Conservation (phyloP, 1,284 basidiomycete species). For the Ganoderma sinense region DNA sequence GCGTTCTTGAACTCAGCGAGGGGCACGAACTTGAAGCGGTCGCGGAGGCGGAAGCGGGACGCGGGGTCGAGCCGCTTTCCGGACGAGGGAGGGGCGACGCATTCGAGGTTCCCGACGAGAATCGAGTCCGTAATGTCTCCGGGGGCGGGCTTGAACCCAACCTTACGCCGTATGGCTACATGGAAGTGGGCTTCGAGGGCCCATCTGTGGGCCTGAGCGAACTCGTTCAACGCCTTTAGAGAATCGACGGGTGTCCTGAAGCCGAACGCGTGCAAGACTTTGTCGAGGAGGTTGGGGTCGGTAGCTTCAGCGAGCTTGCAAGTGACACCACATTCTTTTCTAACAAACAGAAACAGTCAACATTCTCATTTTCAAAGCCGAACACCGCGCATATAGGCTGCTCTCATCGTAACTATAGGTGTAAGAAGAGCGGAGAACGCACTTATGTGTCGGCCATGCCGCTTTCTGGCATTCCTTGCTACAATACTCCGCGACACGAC, state of each 20-base stretch:
- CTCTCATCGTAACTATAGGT: not conserved
- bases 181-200: not conserved
- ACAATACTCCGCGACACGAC: conserved; percentile 2
- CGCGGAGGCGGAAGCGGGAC: not conserved
- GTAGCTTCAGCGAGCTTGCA: not conserved
- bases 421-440: not conserved
- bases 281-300: not conserved
- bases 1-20: not conserved
- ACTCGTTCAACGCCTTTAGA: not conserved
- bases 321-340: not conserved
- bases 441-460: conserved; percentile 6
- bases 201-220: not conserved
- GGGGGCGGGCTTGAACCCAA: not conserved
- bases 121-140: not conserved
- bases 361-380: not conserved
- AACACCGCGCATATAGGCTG: not conserved
- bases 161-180: not conserved
- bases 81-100: not conserved
- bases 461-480: conserved; percentile 13
- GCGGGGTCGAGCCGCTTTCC: not conserved
- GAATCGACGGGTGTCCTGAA: not conserved
- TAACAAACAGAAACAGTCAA: not conserved
- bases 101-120: not conserved
- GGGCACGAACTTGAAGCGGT: not conserved
- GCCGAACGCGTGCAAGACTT: not conserved